Base-by-base conservation (phyloP, 768 basidiomycete genomes). In the Asterophora lycoperdoides region DNA sequence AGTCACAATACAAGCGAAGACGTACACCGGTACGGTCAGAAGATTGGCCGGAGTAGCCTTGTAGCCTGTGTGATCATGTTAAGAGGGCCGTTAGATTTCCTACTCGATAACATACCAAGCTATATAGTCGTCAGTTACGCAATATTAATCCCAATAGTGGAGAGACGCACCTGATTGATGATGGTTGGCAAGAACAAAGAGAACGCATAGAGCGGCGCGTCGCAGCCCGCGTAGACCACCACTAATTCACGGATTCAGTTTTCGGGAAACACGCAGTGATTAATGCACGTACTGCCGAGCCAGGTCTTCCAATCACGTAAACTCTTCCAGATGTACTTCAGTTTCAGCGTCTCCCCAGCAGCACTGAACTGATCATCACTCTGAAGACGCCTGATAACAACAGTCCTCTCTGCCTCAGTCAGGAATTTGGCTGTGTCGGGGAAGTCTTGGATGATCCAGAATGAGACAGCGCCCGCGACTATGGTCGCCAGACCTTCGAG, bases 361-460 rank as follows among this genome's bases (percentile, higher is more conserved):
- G 86, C 86, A 60, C 82, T 86, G 64, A 82, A 83, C 60, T 86
- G 82, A 53, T 80, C 74, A 59, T 88, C 84, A 10, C 65, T 59
- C 60, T 89, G 83, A 30, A 90, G 69, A 15, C 85, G 71, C 18
- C 80, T 75, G 45, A 89, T 72, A 44, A 87, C 75, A 15, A 83
- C 71, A 7, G 80, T 81, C 26, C 84, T 72, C 65, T 90, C 88
- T 2, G 69, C 75, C 55, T 86, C 83, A n/a, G 74, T 76, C 5
- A 91, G 71, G 69, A 89, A 90, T 55, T 76, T 84, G 20, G 87
- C 88, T 1, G 80, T 86, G 56, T 90, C 86, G 3, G 89, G 88
- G 66, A 90, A 91, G 61, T 90, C 89, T 57, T 88, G 81, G 50
- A 90, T 79, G 59, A 90, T 79, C 75, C 78, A 90, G 68, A 81